These are phyloP conservation scores for Ulmus americana DNA, from an alignment of 331 rosid genomes.

Conservation along the genomic window DNA sequence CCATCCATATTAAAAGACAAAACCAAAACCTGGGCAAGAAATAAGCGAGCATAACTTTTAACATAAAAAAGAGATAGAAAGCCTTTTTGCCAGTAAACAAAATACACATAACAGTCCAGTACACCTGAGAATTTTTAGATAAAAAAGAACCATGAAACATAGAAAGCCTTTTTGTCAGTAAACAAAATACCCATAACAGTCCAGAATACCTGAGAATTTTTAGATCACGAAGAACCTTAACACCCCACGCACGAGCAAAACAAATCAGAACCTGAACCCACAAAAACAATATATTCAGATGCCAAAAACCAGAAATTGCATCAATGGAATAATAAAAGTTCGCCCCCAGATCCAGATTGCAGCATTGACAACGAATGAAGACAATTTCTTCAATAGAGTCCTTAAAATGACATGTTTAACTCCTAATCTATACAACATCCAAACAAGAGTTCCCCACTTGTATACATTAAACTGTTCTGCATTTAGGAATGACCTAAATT, in stretches of 20 bases:
- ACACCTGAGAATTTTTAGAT: constrained; percentile 13
- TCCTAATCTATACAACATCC: not conserved
- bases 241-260: constrained; percentile 3
- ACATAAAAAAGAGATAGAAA: constrained; percentile 1
- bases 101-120: not conserved
- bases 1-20: constrained; percentile 50
- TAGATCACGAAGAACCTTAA: constrained; percentile 7
- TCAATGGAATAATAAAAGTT: not conserved
- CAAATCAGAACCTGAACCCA: constrained; percentile 10
- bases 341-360: not conserved
- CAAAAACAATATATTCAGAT: constrained; percentile 4
- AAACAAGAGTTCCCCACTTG: not conserved
- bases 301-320: not conserved
- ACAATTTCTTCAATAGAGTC: not conserved
- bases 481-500: constrained; percentile 4
- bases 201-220: constrained; percentile 8
- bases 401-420: not conserved
- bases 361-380: not conserved
- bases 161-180: constrained; percentile 5
- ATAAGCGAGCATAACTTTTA: not conserved
- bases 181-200: constrained; percentile 5
- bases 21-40: constrained; percentile 26
- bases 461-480: not conserved
- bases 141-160: constrained; percentile 1
- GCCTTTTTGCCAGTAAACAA: constrained; percentile 8